Evolutionary conservation across 495 filamentous ascomycete species (phyloP).

Genomic region (Mycothermus thermophilus): DNA sequence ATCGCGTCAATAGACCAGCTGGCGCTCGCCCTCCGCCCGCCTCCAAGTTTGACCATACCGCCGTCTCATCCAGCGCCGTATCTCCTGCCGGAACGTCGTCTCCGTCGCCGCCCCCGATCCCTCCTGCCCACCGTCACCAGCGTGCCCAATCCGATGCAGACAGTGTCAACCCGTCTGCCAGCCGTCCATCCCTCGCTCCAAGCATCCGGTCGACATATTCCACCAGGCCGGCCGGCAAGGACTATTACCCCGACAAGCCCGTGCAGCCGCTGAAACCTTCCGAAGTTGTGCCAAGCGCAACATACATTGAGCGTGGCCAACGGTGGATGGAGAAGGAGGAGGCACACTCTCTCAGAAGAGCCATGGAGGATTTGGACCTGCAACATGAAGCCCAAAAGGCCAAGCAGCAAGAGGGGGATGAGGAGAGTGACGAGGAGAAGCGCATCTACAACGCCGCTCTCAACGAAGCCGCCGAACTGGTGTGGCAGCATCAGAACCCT

Average conservation of each 20-base stretch:
- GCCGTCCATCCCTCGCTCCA: conserved; percentile 21
- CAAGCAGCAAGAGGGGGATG: conserved; percentile 10
- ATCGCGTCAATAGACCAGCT: conserved; percentile 58
- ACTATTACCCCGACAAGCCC: conserved; percentile 31
- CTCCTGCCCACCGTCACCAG: conserved; percentile 14
- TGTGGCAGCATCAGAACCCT: conserved; percentile 66
- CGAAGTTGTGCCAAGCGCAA: conserved; percentile 41
- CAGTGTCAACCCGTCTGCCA: conserved; percentile 8
- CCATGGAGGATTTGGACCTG: conserved; percentile 58
- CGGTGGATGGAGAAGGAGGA: conserved; percentile 84
- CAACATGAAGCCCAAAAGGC: conserved; percentile 16
- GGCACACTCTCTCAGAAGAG: conserved; percentile 58
- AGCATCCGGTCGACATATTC: conserved; percentile 32
- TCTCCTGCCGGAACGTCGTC: conserved; percentile 24
- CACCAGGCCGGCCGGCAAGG: conserved; percentile 21
- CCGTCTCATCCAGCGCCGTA: conserved; percentile 14
- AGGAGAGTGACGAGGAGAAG: conserved; percentile 43
- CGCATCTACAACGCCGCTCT: conserved; percentile 62
- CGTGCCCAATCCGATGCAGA: conserved; percentile 20
- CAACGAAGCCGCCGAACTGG: conserved; percentile 74
- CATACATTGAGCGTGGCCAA: conserved; percentile 66
- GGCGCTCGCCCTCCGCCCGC: conserved; percentile 67
- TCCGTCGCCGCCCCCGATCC: conserved; percentile 28
- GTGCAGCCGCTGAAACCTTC: conserved; percentile 31
- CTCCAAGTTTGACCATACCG: conserved; percentile 18